Conservation (phyloP, 805 yeast genomes). For the Ogataea pilisensis region DNA sequence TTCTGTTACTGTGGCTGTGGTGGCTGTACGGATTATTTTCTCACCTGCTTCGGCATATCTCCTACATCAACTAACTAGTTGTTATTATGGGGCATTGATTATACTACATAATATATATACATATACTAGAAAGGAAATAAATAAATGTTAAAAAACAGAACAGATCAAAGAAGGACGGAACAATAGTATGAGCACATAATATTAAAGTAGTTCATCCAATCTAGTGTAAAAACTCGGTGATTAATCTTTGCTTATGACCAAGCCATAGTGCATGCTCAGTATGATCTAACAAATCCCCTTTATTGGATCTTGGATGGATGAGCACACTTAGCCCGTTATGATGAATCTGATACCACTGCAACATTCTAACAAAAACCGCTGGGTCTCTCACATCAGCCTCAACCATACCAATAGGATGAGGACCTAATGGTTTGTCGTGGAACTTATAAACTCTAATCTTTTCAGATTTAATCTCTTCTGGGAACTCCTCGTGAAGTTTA, state of each 20-base stretch:
- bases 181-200: neutral
- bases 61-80: too few species aligned
- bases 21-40: too few species aligned
- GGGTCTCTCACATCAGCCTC: conserved; percentile 50
- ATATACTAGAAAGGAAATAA: too few species aligned
- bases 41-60: too few species aligned
- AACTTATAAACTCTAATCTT: conserved; percentile 40
- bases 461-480: conserved; percentile 32
- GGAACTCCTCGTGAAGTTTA: conserved; percentile 21
- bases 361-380: conserved; percentile 38
- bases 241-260: conserved; percentile 32
- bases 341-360: conserved; percentile 49
- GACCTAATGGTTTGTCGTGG: conserved; percentile 50
- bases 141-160: too few species aligned
- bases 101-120: too few species aligned
- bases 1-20: too few species aligned
- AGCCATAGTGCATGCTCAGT: conserved; percentile 55
- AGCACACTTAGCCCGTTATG: conserved; percentile 50
- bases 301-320: conserved; percentile 47
- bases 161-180: too few species aligned
- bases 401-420: conserved; percentile 58
- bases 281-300: conserved; percentile 44
- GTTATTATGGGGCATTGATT: too few species aligned
- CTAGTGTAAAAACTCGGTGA: conserved; percentile 7
- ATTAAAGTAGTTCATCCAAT: neutral